Evolutionary conservation across 225 moss, liverwort and hornwort species (phyloP).

Genomic region (Polytrichum formosum): DNA sequence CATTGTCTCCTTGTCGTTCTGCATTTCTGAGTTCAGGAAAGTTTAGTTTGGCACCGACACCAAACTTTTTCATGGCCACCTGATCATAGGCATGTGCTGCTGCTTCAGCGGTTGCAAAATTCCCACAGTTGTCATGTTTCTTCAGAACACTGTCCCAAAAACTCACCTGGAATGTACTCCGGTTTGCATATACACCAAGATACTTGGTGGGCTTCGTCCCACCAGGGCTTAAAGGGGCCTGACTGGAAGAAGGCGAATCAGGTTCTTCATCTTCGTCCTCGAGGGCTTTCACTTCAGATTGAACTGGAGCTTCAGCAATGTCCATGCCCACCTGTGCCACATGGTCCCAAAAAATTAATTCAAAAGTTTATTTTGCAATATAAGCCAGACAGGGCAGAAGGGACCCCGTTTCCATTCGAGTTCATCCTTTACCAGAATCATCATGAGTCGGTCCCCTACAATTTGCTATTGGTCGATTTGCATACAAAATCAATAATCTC

Average conservation of each 20-base stretch:
- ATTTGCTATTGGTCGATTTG: too few relatives aligned
- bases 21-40: slow-evolving; percentile 1
- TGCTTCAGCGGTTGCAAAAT: slow-evolving; percentile 12
- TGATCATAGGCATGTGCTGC: slow-evolving; percentile 11
- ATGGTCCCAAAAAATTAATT: too few relatives aligned
- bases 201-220: slow-evolving; percentile 15
- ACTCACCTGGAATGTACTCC: slow-evolving; percentile 17
- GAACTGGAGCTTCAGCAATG: slow-evolving; percentile 9
- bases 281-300: neutral
- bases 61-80: slow-evolving; percentile 7
- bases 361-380: too few relatives aligned
- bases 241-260: slow-evolving; percentile 19
- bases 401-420: too few relatives aligned
- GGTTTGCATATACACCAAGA: slow-evolving; percentile 18
- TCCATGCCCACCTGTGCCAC: slow-evolving; percentile 6
- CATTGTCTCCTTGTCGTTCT: slow-evolving; percentile 8
- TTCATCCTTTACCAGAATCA: too few relatives aligned
- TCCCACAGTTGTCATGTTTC: slow-evolving; percentile 17
- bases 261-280: slow-evolving; percentile 14
- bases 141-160: slow-evolving; percentile 15
- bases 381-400: too few relatives aligned
- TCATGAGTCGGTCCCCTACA: too few relatives aligned
- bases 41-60: slow-evolving; percentile 8
- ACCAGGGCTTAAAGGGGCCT: slow-evolving; percentile 16
- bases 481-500: too few relatives aligned